Evolutionary conservation across 2,329 filamentous ascomycete genomes (phyloP).

Genomic region (Penicillium sp.): DNA sequence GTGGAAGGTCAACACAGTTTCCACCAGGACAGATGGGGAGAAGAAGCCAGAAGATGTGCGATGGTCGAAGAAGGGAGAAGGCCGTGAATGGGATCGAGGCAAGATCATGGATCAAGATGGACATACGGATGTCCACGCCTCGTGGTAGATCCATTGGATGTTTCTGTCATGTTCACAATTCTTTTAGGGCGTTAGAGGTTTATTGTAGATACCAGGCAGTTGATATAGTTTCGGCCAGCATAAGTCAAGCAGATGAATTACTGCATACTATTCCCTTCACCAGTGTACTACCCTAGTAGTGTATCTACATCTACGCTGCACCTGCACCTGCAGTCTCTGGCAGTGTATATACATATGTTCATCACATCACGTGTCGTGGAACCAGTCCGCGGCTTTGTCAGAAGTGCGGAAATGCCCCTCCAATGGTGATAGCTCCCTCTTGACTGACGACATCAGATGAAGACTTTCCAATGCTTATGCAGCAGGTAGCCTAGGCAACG

Average conservation of each 20-base stretch:
- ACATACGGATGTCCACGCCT: slow-evolving; percentile 54
- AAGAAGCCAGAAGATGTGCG: slow-evolving; percentile 70
- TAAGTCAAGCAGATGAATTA: background rate
- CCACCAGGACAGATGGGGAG: slow-evolving; percentile 54
- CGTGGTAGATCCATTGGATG: slow-evolving; percentile 50
- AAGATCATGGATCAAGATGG: slow-evolving; percentile 64
- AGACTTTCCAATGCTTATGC: slow-evolving; percentile 4
- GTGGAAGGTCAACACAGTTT: slow-evolving; percentile 68
- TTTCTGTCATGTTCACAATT: no score
- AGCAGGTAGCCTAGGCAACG: background rate
- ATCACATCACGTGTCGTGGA: slow-evolving; percentile 1
- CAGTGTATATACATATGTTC: no score
- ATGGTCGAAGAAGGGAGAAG: slow-evolving; percentile 73
- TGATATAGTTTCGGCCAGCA: no score
- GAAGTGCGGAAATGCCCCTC: slow-evolving; percentile 25
- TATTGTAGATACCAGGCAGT: background rate
- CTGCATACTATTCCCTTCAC: slow-evolving; percentile 1
- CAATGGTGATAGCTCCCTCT: slow-evolving; percentile 1
- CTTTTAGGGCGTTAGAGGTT: background rate
- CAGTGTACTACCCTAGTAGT: no score
- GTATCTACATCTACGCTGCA: no score
- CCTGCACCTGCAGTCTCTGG: no score
- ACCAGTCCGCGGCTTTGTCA: slow-evolving; percentile 29
- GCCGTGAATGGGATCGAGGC: slow-evolving; percentile 58
- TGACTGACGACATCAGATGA: slow-evolving; percentile 12